phyloP scores from a whole-genome alignment of 768 basidiomycete genomes.

The Leccinellum albellum region DNA sequence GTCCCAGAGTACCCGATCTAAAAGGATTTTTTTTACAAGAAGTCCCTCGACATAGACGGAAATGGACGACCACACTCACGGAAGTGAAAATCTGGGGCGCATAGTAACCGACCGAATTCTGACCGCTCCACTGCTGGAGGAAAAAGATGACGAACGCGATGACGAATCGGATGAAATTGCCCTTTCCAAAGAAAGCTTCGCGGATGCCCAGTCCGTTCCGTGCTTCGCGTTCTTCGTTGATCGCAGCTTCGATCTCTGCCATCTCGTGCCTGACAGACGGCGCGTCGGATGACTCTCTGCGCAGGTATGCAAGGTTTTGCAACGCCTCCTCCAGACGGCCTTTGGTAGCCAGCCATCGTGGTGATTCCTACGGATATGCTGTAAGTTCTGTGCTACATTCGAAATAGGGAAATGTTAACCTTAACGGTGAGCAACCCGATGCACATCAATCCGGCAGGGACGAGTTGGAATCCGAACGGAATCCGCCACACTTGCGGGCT shows the following conservation, averaged over 20 bases:
- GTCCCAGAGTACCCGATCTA: slow-evolving; percentile 62
- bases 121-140: slow-evolving; percentile 81
- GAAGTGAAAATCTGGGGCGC: slow-evolving; percentile 71
- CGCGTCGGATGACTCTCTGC: slow-evolving; percentile 41
- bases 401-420: slow-evolving; percentile 23
- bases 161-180: slow-evolving; percentile 79
- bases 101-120: slow-evolving; percentile 79
- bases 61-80: slow-evolving; percentile 32
- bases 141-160: slow-evolving; percentile 80
- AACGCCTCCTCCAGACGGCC: slow-evolving; percentile 53
- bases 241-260: slow-evolving; percentile 79
- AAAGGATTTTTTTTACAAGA: background rate
- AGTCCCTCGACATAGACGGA: background rate
- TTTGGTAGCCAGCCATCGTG: slow-evolving; percentile 70
- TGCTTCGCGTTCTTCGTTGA: slow-evolving; percentile 66
- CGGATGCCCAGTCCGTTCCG: slow-evolving; percentile 60
- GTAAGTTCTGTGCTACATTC: slow-evolving; percentile 9
- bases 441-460: slow-evolving; percentile 69
- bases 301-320: slow-evolving; percentile 60
- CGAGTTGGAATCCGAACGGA: slow-evolving; percentile 71
- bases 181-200: slow-evolving; percentile 77
- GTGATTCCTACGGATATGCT: slow-evolving; percentile 53
- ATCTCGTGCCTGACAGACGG: slow-evolving; percentile 54
- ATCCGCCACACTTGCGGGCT: slow-evolving; percentile 61
- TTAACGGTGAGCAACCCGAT: slow-evolving; percentile 66